Conservation (phyloP, 164 flowering plant genomes). For the Tinospora cordifolia region DNA sequence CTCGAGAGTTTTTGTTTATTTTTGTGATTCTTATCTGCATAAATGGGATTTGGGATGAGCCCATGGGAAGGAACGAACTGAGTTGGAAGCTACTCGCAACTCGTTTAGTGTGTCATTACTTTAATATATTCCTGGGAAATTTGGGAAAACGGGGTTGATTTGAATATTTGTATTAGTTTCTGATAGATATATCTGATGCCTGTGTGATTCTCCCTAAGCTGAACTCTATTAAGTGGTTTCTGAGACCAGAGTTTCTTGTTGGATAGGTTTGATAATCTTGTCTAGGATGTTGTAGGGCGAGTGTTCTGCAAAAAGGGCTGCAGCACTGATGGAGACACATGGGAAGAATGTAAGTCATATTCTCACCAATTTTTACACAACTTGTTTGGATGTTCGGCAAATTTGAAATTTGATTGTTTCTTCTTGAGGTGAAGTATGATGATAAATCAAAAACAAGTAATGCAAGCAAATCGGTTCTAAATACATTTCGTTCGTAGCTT, state of each 20-base stretch:
- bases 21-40: not conserved
- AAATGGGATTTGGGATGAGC: not conserved
- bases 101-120: no score
- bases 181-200: not conserved
- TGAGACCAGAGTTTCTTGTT: not conserved
- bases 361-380: not conserved
- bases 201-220: not conserved
- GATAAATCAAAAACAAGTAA: no score
- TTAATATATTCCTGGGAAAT: no score
- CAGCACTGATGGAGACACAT: constrained; percentile 68
- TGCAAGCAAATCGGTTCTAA: no score
- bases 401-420: not conserved
- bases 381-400: not conserved
- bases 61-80: no score
- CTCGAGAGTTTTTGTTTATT: no score
- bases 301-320: constrained; percentile 95
- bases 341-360: constrained; percentile 77
- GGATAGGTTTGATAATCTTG: not conserved
- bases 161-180: not conserved
- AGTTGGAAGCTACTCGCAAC: no score
- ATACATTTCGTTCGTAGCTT: no score
- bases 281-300: constrained; percentile 55
- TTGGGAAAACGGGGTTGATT: not conserved
- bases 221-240: not conserved
- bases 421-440: not conserved